Conservation (phyloP, 345 rosid genomes). For the Durio zibethinus region DNA sequence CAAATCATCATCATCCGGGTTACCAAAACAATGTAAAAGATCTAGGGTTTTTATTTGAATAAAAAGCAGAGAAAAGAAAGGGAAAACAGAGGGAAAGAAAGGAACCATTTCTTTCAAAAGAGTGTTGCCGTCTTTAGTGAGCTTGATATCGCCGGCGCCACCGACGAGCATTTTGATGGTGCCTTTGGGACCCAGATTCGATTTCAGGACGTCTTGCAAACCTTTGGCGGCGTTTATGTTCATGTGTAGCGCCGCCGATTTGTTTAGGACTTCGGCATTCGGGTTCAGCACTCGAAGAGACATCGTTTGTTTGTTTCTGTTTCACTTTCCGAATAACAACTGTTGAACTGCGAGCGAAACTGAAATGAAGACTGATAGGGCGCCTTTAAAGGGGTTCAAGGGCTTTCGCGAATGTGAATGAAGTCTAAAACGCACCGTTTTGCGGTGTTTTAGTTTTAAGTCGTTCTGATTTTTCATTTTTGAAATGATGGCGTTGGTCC, state of each 20-base stretch:
- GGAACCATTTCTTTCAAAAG: conserved; percentile 90
- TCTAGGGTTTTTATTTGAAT: not conserved
- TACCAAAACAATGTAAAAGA: conserved; percentile 4
- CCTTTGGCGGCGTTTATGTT: conserved; percentile 98
- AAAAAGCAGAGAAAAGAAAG: not conserved
- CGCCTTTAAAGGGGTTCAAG: not conserved
- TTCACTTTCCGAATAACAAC: not conserved
- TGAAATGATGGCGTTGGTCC: too few species aligned
- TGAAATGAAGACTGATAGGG: not conserved
- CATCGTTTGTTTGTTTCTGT: conserved; percentile 39
- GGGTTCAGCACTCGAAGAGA: conserved; percentile 88
- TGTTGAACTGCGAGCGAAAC: not conserved
- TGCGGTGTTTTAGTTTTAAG: too few species aligned
- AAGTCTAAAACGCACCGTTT: not conserved
- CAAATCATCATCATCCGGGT: not conserved
- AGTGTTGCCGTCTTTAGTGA: conserved; percentile 95
- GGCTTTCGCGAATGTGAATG: not conserved
- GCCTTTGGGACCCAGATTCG: conserved; percentile 97
- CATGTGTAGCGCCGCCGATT: conserved; percentile 98
- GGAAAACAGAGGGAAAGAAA: not conserved
- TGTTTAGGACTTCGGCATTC: conserved; percentile 96
- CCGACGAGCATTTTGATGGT: conserved; percentile 95
- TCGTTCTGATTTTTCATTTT: too few species aligned
- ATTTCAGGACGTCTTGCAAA: conserved; percentile 86
- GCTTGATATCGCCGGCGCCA: conserved; percentile 54